These are phyloP conservation scores for Lippia alba DNA, from an alignment of 305 asterid species.

Conservation along the genomic window DNA sequence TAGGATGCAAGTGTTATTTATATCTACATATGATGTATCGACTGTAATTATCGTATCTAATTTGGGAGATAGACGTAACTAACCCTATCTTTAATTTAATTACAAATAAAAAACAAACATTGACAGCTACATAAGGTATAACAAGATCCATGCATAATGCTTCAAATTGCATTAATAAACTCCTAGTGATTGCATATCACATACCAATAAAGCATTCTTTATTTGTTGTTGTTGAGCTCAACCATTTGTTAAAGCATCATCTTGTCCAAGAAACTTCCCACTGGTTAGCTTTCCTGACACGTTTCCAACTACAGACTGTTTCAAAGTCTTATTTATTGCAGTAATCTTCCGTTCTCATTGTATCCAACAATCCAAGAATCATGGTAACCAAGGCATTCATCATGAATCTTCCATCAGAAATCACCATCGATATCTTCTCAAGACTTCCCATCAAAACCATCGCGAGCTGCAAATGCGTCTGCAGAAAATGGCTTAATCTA, in stretches of 20 bases:
- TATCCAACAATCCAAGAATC: background rate
- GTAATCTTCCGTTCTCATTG: background rate
- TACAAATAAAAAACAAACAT: too few species aligned
- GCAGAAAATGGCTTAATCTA: slow-evolving; percentile 45
- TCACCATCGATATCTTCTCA: slow-evolving; percentile 42
- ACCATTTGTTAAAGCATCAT: background rate
- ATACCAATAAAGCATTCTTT: too few species aligned
- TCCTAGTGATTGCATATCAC: too few species aligned
- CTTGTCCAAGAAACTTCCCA: background rate
- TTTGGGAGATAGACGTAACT: too few species aligned
- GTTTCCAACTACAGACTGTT: background rate
- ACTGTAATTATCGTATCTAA: too few species aligned
- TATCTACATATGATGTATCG: too few species aligned
- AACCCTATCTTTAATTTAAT: too few species aligned
- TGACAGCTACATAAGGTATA: too few species aligned
- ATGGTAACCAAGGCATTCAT: slow-evolving; percentile 7
- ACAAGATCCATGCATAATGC: too few species aligned
- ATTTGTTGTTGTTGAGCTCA: background rate
- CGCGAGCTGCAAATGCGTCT: slow-evolving; percentile 40
- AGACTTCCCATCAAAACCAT: slow-evolving; percentile 43
- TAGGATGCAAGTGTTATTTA: too few species aligned
- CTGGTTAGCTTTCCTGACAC: background rate
- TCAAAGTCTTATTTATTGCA: background rate
- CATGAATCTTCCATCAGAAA: slow-evolving; percentile 45
- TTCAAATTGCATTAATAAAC: too few species aligned